A percentile compares a stretch with the other conserved stretches of the same genome.
Conservation (phyloP, 257 asterid species). For the Petunia axillaris region DNA sequence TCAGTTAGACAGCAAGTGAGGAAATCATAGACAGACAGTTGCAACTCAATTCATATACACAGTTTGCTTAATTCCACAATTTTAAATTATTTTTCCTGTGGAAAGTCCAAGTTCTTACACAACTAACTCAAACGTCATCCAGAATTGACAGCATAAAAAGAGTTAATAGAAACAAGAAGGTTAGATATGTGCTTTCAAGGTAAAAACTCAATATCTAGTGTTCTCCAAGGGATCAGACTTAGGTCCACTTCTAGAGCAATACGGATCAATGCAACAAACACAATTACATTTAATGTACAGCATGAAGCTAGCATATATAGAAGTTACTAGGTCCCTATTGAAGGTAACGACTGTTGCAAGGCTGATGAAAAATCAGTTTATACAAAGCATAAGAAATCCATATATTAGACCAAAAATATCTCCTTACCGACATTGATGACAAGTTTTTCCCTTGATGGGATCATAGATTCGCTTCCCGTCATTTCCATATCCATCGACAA, state of each 20-base stretch:
- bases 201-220: not conserved
- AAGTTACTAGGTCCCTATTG: not conserved
- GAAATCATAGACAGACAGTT: not conserved
- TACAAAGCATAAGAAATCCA: not conserved
- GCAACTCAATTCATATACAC: not conserved
- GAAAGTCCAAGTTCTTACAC: not conserved
- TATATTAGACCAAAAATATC: constrained; percentile 12
- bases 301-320: not conserved
- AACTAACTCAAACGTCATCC: not conserved
- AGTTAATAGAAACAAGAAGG: not conserved
- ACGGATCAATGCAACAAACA: not conserved
- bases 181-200: not conserved
- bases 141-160: not conserved
- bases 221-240: not conserved
- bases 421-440: constrained; percentile 93
- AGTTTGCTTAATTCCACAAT: not conserved
- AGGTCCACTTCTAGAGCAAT: not conserved
- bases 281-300: not conserved
- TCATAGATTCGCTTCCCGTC: constrained; percentile 93
- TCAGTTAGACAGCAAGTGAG: not conserved
- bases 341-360: not conserved
- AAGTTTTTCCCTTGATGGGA: constrained; percentile 78
- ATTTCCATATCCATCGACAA: constrained; percentile 84
- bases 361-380: constrained; percentile 15
- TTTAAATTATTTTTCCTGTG: not conserved